Conservation (phyloP, 441 rosid genomes). For the Geranium incanum region DNA sequence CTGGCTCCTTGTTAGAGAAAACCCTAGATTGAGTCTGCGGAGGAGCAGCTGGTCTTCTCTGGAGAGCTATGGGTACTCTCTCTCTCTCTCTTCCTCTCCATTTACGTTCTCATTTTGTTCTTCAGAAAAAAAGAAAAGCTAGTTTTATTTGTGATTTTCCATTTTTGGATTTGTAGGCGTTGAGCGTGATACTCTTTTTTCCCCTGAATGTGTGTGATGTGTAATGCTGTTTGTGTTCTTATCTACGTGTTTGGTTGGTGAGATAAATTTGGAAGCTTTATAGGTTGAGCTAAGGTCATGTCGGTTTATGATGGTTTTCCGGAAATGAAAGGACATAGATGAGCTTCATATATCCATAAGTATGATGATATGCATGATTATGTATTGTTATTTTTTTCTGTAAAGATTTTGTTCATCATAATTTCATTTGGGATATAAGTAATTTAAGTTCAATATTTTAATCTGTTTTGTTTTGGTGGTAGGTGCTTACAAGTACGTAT, state of each 20-base stretch:
- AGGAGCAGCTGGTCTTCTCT: constrained; percentile 13
- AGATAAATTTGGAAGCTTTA: not conserved
- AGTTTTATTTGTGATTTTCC: not conserved
- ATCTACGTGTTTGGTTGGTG: not conserved
- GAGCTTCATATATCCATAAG: not conserved
- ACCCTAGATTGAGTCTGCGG: constrained; percentile 17
- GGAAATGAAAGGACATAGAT: not conserved
- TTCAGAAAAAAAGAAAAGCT: not conserved
- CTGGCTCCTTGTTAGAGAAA: constrained; percentile 9
- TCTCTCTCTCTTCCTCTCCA: not conserved
- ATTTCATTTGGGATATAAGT: no score
- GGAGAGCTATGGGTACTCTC: constrained; percentile 28
- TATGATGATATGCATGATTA: not conserved
- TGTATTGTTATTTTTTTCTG: not conserved
- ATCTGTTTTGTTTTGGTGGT: not conserved
- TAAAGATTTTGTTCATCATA: not conserved
- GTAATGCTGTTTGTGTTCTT: no score
- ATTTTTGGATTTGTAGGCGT: not conserved
- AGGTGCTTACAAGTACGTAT: constrained; percentile 63
- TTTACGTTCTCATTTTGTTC: no score
- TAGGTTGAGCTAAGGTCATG: not conserved
- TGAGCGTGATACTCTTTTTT: not conserved
- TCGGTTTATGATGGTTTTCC: not conserved
- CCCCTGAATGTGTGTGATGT: not conserved
- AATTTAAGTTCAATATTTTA: not conserved